phyloP scores from a whole-genome alignment of 352 stramenopile species.

The Globisporangium mamillatum region DNA sequence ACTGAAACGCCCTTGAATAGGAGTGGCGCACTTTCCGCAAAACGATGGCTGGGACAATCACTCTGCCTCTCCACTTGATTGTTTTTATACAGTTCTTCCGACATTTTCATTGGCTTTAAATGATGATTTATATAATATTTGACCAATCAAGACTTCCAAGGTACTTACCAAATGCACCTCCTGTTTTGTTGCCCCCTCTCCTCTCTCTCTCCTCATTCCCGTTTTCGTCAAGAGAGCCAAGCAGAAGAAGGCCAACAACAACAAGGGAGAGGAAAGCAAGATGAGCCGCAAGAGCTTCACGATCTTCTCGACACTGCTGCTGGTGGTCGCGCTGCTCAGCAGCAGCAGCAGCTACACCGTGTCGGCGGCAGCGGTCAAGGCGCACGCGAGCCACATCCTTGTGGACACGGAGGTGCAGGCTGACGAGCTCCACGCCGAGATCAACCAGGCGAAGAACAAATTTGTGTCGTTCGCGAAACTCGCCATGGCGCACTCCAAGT shows the following conservation, averaged over 20 bases:
- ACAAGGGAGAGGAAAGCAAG: conserved; percentile 5
- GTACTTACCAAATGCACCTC: neutral
- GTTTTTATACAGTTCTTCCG: neutral
- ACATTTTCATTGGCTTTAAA: neutral
- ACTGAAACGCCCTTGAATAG: conserved; percentile 5
- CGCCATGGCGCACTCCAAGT: conserved; percentile 70
- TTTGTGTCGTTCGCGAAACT: conserved; percentile 65
- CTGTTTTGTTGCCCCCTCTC: neutral
- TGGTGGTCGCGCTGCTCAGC: conserved; percentile 13
- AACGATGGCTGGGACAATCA: neutral
- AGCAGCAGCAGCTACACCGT: conserved; percentile 10
- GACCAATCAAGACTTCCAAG: neutral
- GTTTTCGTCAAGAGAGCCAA: conserved; percentile 10
- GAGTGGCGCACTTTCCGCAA: neutral
- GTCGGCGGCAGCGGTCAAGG: conserved; percentile 19
- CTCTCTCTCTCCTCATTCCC: neutral
- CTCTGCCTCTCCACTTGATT: neutral
- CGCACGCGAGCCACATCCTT: conserved; percentile 80
- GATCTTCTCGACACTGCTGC: conserved; percentile 16
- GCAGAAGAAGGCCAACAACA: conserved; percentile 4
- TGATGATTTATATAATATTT: neutral
- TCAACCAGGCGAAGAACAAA: conserved; percentile 44
- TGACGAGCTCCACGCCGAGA: conserved; percentile 53
- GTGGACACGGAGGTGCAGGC: conserved; percentile 66
- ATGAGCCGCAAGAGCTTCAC: conserved; percentile 16